Evolutionary conservation across 169 alveolate species (phyloP).

Genomic region (Theileria equi): DNA sequence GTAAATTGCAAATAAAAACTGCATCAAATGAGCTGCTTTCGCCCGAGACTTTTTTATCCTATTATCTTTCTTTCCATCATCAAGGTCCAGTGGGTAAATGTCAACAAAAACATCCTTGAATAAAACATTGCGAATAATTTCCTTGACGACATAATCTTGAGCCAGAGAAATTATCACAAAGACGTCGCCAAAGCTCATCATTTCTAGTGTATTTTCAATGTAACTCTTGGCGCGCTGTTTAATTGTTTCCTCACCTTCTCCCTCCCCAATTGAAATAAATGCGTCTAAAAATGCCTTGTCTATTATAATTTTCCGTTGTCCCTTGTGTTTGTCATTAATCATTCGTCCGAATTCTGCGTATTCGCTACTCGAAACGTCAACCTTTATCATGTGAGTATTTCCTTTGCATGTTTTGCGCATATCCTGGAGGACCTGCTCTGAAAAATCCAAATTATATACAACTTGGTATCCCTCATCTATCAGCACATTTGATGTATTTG

Average conservation of each 20-base stretch:
- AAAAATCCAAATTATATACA: conserved; percentile 66
- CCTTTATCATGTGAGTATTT: conserved; percentile 48
- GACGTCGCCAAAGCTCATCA: conserved; percentile 62
- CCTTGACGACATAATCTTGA: conserved; percentile 67
- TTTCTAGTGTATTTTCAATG: conserved; percentile 50
- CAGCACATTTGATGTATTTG: conserved; percentile 61
- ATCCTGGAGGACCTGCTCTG: conserved; percentile 62
- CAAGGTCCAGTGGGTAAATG: conserved; percentile 45
- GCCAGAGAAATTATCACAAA: conserved; percentile 67
- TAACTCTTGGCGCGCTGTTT: conserved; percentile 64
- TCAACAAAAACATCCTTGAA: conserved; percentile 61
- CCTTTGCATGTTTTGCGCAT: conserved; percentile 53
- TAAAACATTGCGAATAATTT: conserved; percentile 66
- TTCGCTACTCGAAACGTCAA: conserved; percentile 57
- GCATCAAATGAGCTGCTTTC: conserved; percentile 52
- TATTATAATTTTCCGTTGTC: conserved; percentile 61
- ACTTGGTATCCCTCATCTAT: conserved; percentile 58
- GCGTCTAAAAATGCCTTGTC: conserved; percentile 79
- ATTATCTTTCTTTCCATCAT: conserved; percentile 1
- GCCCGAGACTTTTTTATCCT: conserved; percentile 1
- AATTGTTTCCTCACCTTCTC: conserved; percentile 60
- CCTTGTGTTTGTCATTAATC: conserved; percentile 23
- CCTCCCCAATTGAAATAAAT: conserved; percentile 63
- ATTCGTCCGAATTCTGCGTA: conserved; percentile 29
- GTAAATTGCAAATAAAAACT: conserved; percentile 47